Base-by-base conservation (phyloP, 805 yeast genomes). In the Candida chilensis region DNA sequence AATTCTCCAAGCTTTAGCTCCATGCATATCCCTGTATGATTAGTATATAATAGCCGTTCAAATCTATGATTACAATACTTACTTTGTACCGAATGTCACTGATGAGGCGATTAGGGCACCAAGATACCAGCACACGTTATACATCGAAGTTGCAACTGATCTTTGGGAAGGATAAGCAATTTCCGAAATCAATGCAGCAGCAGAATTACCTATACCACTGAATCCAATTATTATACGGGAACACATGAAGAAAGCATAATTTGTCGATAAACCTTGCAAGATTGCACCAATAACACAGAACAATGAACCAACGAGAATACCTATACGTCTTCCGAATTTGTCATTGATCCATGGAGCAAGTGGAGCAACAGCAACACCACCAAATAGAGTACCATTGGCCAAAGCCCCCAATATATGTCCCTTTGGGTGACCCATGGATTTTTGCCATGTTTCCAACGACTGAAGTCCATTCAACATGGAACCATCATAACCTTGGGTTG, bases 21-120 rank as follows among this genome's bases (percentile, higher is more conserved):
- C n/a, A n/a, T n/a, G n/a, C n/a, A n/a, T n/a, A n/a, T n/a, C n/a
- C n/a, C n/a, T n/a, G 14, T 61, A n/a, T n/a, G n/a, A n/a, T n/a
- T n/a, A n/a, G n/a, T n/a, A n/a, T n/a, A n/a, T n/a, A n/a, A n/a
- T n/a, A n/a, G n/a, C n/a, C n/a, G n/a, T n/a, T n/a, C n/a, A n/a
- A n/a, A n/a, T n/a, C 33, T 33, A 54, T n/a, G n/a, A n/a, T n/a
- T n/a, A n/a, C n/a, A n/a, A n/a, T n/a, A n/a, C n/a, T n/a, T n/a
- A n/a, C n/a, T n/a, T n/a, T n/a, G 63, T 53, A 30, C 61, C 63
- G 30, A 48, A 58, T 4, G 63, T 55, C 25, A 52, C 52, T 60
- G 60, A 55, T 10, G 64, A 57, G 5, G 64, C 62, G 24, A 58
- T 40, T 26, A 53, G 34, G 11, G 64, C 64, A n/a, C 64, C 65